These are phyloP conservation scores for Schizophyllum commune DNA, from an alignment of 1,284 basidiomycete genomes.

Conservation along the genomic window DNA sequence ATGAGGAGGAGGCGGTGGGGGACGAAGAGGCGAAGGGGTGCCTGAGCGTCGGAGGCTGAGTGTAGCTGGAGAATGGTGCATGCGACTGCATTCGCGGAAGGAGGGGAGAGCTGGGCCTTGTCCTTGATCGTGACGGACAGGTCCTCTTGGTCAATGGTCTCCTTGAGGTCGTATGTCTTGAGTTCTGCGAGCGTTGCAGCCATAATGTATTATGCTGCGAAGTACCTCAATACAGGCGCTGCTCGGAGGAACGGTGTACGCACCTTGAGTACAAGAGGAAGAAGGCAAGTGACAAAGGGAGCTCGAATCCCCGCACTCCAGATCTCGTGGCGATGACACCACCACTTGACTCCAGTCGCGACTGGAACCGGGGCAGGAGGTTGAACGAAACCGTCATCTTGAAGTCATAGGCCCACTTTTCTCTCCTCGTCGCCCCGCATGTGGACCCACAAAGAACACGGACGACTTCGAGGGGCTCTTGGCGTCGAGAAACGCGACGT, in stretches of 20 bases:
- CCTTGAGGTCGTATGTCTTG: not conserved
- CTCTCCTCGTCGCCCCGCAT: not conserved
- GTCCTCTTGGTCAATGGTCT: not conserved
- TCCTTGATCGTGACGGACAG: not conserved
- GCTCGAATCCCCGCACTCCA: not conserved
- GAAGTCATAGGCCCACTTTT: not conserved
- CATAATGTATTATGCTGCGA: not conserved
- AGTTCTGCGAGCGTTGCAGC: not conserved
- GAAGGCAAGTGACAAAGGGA: not conserved
- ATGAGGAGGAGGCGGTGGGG: slow-evolving; percentile 10
- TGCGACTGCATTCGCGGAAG: not conserved
- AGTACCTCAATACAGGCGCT: not conserved
- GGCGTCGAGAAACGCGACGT: too few species aligned
- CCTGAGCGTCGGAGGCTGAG: slow-evolving; percentile 1
- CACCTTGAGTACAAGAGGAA: not conserved
- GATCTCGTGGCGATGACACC: slow-evolving; percentile 3
- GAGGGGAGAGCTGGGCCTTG: not conserved
- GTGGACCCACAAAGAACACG: not conserved
- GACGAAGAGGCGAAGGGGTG: slow-evolving; percentile 7
- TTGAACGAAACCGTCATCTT: not conserved
- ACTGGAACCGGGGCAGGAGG: not conserved
- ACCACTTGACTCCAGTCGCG: not conserved
- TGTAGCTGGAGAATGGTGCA: not conserved
- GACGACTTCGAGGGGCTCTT: not conserved
- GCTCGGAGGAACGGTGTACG: not conserved